A percentile compares a stretch with the other conserved stretches of the same genome.
Conservation (phyloP, 805 yeast genomes). For the Saccharomycopsis sp. region DNA sequence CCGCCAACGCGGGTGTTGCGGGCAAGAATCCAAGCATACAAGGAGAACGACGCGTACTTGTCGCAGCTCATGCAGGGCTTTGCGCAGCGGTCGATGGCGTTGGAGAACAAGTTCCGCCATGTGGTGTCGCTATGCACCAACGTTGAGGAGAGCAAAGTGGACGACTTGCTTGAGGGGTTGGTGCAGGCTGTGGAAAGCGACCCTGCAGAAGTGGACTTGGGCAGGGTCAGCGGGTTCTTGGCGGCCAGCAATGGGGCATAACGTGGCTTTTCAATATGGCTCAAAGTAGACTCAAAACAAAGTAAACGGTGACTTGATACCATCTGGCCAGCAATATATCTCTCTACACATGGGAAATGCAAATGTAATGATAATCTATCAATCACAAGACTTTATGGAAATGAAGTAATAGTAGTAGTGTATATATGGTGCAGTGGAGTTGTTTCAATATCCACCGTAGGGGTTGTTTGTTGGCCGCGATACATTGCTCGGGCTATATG, state of each 20-base stretch:
- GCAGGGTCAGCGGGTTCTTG: slow-evolving; percentile 46
- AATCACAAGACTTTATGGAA: no score
- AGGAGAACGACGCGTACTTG: slow-evolving; percentile 54
- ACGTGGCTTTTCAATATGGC: not conserved
- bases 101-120: slow-evolving; percentile 73
- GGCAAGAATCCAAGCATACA: slow-evolving; percentile 78
- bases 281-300: not conserved
- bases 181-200: slow-evolving; percentile 87
- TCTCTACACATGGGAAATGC: slow-evolving; percentile 1
- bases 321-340: not conserved
- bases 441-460: no score
- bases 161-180: slow-evolving; percentile 70
- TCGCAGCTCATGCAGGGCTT: slow-evolving; percentile 44
- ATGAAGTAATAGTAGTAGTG: no score
- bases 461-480: no score
- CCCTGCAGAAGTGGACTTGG: slow-evolving; percentile 57
- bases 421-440: no score
- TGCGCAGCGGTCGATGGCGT: slow-evolving; percentile 41
- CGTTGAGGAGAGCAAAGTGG: slow-evolving; percentile 73
- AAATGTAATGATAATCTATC: not conserved
- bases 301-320: not conserved
- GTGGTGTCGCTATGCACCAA: slow-evolving; percentile 89
- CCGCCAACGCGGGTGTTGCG: slow-evolving; percentile 41
- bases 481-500: no score
- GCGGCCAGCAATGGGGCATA: slow-evolving; percentile 21